phyloP scores from a whole-genome alignment of 2,329 filamentous ascomycete species.

The Fusarium abutilonis region DNA sequence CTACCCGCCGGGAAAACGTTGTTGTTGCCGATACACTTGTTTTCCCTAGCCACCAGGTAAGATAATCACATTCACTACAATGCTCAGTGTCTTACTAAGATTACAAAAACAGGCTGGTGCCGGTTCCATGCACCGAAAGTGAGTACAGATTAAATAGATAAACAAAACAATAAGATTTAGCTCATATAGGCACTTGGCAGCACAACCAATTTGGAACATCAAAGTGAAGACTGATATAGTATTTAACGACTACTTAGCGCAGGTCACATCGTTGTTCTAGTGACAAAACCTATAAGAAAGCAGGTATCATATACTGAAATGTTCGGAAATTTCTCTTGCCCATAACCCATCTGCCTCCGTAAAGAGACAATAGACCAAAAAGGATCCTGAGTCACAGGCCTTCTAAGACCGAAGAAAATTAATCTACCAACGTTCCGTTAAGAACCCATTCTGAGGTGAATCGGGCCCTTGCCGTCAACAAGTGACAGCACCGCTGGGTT shows the following conservation, averaged over 20 bases:
- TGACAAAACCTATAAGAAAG: no score
- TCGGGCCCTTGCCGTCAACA: conserved; percentile 76
- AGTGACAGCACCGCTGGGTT: conserved; percentile 77
- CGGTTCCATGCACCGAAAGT: conserved; percentile 48
- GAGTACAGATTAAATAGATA: conserved; percentile 11
- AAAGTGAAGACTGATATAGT: background rate
- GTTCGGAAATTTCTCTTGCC: conserved; percentile 57
- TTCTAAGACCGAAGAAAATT: conserved; percentile 52
- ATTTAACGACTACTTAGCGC: no score
- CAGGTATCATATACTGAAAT: conserved; percentile 34
- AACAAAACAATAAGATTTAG: conserved; percentile 5
- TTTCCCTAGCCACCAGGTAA: conserved; percentile 88
- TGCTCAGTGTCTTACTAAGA: conserved; percentile 7
- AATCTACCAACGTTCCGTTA: conserved; percentile 86
- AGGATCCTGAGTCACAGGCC: conserved; percentile 48
- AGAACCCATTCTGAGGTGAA: conserved; percentile 74
- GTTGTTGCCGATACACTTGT: conserved; percentile 88
- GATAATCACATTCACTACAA: background rate
- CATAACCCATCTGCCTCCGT: conserved; percentile 48
- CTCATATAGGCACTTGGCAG: background rate
- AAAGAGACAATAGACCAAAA: conserved; percentile 42
- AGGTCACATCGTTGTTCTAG: no score
- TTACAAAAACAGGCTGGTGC: conserved; percentile 45
- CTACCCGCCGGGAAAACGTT: conserved; percentile 86
- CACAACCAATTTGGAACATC: background rate